Evolutionary conservation across 176 grass and related monocot genomes (phyloP).

Genomic region (Oryza rufipogon): DNA sequence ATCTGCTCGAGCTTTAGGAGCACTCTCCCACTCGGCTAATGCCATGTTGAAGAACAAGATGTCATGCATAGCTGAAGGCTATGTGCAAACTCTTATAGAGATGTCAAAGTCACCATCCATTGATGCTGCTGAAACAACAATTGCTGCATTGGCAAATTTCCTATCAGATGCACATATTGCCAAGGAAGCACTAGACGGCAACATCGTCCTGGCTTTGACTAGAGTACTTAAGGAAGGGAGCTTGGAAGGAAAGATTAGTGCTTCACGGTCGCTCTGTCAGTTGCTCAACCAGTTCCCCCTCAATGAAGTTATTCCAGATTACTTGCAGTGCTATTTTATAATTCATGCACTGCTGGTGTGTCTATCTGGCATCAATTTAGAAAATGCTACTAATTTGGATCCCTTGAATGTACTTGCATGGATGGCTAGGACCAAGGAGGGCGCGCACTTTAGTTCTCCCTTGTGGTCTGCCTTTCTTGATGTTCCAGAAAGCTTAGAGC

Average conservation of each 20-base stretch:
- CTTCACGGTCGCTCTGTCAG: constrained; percentile 69
- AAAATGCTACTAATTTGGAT: constrained; percentile 55
- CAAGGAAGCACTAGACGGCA: constrained; percentile 71
- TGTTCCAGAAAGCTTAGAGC: constrained; percentile 66
- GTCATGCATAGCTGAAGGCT: constrained; percentile 74
- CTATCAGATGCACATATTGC: constrained; percentile 80
- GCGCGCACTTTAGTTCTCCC: constrained; percentile 58
- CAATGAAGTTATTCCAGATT: constrained; percentile 75
- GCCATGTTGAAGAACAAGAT: constrained; percentile 70
- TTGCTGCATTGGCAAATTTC: constrained; percentile 90
- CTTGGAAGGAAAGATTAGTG: constrained; percentile 87
- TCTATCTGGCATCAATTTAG: constrained; percentile 71
- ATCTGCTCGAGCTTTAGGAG: constrained; percentile 90
- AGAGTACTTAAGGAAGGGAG: constrained; percentile 88
- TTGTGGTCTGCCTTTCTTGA: constrained; percentile 76
- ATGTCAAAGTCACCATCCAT: constrained; percentile 90
- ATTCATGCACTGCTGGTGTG: constrained; percentile 79
- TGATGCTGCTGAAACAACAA: constrained; percentile 83
- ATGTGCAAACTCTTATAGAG: constrained; percentile 80
- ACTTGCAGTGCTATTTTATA: constrained; percentile 66
- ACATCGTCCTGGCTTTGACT: constrained; percentile 77
- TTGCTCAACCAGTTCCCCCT: constrained; percentile 82
- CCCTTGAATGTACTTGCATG: constrained; percentile 72
- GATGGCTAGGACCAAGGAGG: constrained; percentile 65
- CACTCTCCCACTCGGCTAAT: constrained; percentile 68